Conservation (phyloP, 345 rosid genomes). For the sweet orange (Citrus sinensis) region DNA sequence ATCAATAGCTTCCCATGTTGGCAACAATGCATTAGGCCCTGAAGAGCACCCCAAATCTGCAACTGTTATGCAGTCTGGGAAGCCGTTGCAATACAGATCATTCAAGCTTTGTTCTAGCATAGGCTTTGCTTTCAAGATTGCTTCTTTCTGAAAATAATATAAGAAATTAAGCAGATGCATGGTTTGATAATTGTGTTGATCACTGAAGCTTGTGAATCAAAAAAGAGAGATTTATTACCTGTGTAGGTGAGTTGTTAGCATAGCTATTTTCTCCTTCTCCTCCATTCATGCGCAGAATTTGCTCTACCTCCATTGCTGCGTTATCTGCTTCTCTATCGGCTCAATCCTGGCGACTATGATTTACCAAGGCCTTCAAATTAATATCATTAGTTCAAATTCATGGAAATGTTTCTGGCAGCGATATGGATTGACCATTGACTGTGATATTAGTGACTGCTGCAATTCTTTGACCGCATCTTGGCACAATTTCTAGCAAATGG, state of each 20-base stretch:
- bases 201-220: neutral
- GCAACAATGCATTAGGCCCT: neutral
- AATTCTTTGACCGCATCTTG: too few relatives aligned
- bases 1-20: neutral
- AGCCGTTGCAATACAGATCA: neutral
- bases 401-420: neutral
- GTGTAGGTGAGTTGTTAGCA: constrained; percentile 17
- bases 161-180: neutral
- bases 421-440: neutral
- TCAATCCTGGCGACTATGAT: neutral
- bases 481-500: too few relatives aligned
- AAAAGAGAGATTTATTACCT: neutral
- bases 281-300: constrained; percentile 11
- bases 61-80: constrained; percentile 4
- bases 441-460: too few relatives aligned
- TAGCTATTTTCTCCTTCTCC: constrained; percentile 24
- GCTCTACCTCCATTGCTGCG: neutral
- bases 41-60: constrained; percentile 11
- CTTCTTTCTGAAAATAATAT: neutral
- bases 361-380: neutral
- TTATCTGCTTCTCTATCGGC: neutral
- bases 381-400: too few relatives aligned
- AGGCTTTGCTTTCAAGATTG: constrained; percentile 1
- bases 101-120: neutral
- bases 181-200: neutral